Evolutionary conservation across 371 early-diverging fungal genomes (phyloP).

Genomic region (Gilbertella persicaria): DNA sequence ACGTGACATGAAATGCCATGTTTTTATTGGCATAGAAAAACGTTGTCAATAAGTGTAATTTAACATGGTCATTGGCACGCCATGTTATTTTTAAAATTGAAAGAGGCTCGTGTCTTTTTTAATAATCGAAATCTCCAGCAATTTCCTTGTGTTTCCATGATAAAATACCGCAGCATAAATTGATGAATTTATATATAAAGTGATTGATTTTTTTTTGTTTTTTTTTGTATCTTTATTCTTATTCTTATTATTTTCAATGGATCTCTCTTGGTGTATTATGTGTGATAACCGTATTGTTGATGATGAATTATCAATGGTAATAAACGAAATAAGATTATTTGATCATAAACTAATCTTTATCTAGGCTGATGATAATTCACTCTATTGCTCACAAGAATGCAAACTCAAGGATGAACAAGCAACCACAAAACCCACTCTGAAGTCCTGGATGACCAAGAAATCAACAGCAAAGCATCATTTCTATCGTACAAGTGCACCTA

Average conservation of each 20-base stretch:
- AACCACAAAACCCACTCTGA: background rate
- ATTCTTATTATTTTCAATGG: conserved; percentile 2
- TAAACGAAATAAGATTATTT: background rate
- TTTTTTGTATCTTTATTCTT: too few species aligned
- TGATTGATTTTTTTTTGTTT: too few species aligned
- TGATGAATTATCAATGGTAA: conserved; percentile 4
- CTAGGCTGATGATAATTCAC: background rate
- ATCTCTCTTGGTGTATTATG: conserved; percentile 34
- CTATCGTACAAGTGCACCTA: background rate
- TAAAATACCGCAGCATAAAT: background rate
- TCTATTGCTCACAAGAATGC: conserved; percentile 9
- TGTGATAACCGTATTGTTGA: conserved; percentile 22
- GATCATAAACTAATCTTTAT: background rate
- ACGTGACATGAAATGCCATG: background rate
- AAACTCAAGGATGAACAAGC: background rate
- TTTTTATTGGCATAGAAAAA: background rate
- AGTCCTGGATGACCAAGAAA: background rate
- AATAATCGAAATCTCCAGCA: conserved; percentile 2
- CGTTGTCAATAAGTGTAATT: background rate
- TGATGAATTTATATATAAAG: too few species aligned
- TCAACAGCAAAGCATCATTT: background rate
- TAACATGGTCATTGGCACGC: background rate
- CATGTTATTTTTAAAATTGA: background rate
- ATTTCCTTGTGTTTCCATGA: background rate
- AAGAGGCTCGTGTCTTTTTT: background rate